phyloP scores from a whole-genome alignment of 148 eudicot genomes.

The Rhododendron mucronatum region DNA sequence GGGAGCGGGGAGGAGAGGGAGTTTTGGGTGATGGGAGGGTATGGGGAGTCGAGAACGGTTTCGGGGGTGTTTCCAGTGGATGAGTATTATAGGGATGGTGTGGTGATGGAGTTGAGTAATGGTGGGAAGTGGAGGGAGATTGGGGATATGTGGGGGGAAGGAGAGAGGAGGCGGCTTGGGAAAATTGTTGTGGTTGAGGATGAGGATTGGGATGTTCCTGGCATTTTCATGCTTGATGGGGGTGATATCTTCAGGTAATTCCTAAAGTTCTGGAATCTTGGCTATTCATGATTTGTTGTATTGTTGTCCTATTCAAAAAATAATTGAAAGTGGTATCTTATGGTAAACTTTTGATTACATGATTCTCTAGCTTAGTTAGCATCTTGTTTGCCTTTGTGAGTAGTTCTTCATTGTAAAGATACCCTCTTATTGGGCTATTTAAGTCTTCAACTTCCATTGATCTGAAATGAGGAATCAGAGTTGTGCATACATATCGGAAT shows the following conservation, averaged over 20 bases:
- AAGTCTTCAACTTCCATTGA: background rate
- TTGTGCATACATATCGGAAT: no score
- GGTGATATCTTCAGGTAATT: constrained; percentile 63
- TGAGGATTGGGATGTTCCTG: constrained; percentile 29
- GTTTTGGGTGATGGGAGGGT: constrained; percentile 99
- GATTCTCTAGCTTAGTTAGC: background rate
- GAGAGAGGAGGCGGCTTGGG: constrained; percentile 60
- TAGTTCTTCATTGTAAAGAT: background rate
- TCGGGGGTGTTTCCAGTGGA: constrained; percentile 86
- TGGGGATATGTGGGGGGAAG: constrained; percentile 86
- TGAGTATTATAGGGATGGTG: constrained; percentile 68
- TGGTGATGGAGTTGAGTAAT: constrained; percentile 54
- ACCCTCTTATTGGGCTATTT: background rate
- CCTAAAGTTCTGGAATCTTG: background rate
- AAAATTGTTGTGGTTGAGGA: constrained; percentile 71
- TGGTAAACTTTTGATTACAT: background rate
- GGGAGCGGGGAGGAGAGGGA: constrained; percentile 43
- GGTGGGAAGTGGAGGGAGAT: constrained; percentile 73
- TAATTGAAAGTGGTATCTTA: background rate
- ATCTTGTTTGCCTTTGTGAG: background rate
- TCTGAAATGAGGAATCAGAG: background rate
- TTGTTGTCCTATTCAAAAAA: background rate
- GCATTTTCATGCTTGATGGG: constrained; percentile 81
- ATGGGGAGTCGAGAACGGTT: constrained; percentile 75
- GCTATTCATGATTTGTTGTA: background rate